Evolutionary conservation across 2,329 filamentous ascomycete species (phyloP), one percentile per base, ranked within the genome.

Genomic region (Chaetomium globosum): DNA sequence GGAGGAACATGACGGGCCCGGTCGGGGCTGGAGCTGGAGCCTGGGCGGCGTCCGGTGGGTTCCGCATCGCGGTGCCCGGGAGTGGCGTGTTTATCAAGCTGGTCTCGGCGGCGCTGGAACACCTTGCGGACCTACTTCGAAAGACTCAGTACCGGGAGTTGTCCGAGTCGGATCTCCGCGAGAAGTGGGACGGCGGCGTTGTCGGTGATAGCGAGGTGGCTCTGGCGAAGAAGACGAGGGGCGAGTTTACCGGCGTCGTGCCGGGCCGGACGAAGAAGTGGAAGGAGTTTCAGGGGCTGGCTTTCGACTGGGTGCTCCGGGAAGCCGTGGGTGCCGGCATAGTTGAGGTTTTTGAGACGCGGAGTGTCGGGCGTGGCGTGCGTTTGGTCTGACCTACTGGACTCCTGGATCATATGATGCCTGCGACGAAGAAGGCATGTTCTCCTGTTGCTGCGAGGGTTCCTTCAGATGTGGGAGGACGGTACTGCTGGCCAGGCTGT

Each of bases 281-380:
- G 90, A 88, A 83, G 73, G 82, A 85, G 33, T 90, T 91, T 68
- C 85, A 85, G 72, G 90, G 90, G 0, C 75, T 92, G 66, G 78
- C 83, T 52, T 93, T 92, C 75, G 83, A 89, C 65, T 93, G 88
- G 88, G 81, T 90, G 19, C 74, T 93, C 51, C 87, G 84, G 49
- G 89, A 92, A 75, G 89, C 88, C 52, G 81, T 91, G 28, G 90
- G 89, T 0, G 81, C 87, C 31, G 90, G 90, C 1, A 73, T 89
- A 19, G 83, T 92, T 4, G 90, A 93, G 76, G 77, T 91, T 16
- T 93, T 93, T 74, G 85, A 91, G 72, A 93, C 90, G 13, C 82
- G 87, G 16, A 89, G 86, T 71, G 88, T 92, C n/a, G 90, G 90
- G 1, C 81, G 84, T 66, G 90, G 86, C 12, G 83, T 91, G 65